A percentile compares a stretch with the other conserved stretches of the same genome.
Conservation (phyloP, 768 basidiomycete species). For the Lactifluus echinatus region DNA sequence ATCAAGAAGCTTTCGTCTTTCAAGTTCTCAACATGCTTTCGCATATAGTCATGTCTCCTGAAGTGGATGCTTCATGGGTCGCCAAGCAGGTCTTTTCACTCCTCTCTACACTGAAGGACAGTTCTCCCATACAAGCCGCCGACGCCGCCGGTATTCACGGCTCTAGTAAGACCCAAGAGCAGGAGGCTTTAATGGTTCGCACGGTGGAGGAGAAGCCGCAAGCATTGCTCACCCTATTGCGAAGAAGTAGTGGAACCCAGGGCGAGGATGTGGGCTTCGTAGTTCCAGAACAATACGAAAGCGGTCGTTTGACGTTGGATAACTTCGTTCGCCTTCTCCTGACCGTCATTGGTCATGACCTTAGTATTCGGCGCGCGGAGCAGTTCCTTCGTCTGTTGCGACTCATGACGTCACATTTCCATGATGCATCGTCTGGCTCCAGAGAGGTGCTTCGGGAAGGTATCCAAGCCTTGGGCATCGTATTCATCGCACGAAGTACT, state of each 20-base stretch:
- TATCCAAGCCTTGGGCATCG: slow-evolving; percentile 53
- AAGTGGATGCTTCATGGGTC: slow-evolving; percentile 42
- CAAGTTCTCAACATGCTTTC: slow-evolving; percentile 59
- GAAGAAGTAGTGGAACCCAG: slow-evolving; percentile 29
- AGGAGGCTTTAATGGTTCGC: slow-evolving; percentile 57
- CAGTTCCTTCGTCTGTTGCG: slow-evolving; percentile 59
- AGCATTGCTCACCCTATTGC: slow-evolving; percentile 50
- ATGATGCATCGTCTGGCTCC: slow-evolving; percentile 44
- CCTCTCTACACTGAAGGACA: slow-evolving; percentile 46
- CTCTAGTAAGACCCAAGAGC: slow-evolving; percentile 54
- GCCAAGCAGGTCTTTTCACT: slow-evolving; percentile 49
- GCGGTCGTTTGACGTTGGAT: slow-evolving; percentile 47
- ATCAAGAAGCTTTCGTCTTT: slow-evolving; percentile 66
- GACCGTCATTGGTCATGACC: slow-evolving; percentile 73
- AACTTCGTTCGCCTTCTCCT: slow-evolving; percentile 64
- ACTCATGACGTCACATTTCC: slow-evolving; percentile 46
- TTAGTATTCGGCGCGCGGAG: slow-evolving; percentile 55
- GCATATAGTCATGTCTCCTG: slow-evolving; percentile 42
- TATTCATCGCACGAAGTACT: slow-evolving; percentile 39
- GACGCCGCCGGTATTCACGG: slow-evolving; percentile 64
- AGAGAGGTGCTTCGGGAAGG: slow-evolving; percentile 56
- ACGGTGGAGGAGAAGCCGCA: slow-evolving; percentile 71
- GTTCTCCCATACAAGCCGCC: slow-evolving; percentile 31
- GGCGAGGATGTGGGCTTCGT: slow-evolving; percentile 25
- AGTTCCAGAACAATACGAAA: slow-evolving; percentile 54